These are phyloP conservation scores for Baorangia bicolor DNA, from an alignment of 768 basidiomycete genomes.

Conservation along the genomic window DNA sequence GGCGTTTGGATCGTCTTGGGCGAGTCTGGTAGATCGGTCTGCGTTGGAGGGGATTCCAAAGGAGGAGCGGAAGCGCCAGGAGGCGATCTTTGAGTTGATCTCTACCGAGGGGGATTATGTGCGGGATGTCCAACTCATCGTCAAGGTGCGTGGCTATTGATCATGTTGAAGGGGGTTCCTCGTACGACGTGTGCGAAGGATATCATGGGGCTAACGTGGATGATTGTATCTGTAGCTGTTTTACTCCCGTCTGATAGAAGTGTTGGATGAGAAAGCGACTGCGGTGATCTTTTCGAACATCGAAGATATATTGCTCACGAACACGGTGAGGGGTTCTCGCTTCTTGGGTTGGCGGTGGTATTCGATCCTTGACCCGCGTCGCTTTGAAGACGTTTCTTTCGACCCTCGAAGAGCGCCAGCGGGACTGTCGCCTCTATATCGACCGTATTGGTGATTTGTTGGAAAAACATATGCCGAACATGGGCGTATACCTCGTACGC, in stretches of 20 bases:
- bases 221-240: conserved; percentile 56
- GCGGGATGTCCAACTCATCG: conserved; percentile 85
- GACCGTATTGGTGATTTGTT: conserved; percentile 88
- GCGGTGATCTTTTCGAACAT: conserved; percentile 89
- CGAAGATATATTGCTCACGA: conserved; percentile 87
- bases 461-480: conserved; percentile 67
- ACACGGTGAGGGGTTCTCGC: conserved; percentile 57
- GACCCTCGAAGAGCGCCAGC: conserved; percentile 87
- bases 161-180: too few species aligned
- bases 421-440: conserved; percentile 87
- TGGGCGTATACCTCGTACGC: conserved; percentile 77
- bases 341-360: neutral
- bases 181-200: neutral
- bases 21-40: conserved; percentile 83
- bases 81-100: conserved; percentile 96
- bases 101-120: conserved; percentile 89
- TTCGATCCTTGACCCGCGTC: neutral
- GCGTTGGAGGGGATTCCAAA: conserved; percentile 79
- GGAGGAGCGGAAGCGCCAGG: conserved; percentile 83
- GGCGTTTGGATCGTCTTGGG: conserved; percentile 80
- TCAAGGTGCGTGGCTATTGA: conserved; percentile 58
- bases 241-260: conserved; percentile 71
- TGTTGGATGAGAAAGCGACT: conserved; percentile 74
- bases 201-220: neutral
- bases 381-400: conserved; percentile 70